Conservation (phyloP, 2,329 filamentous ascomycete species). For the Hirsutella minnesotensis region DNA sequence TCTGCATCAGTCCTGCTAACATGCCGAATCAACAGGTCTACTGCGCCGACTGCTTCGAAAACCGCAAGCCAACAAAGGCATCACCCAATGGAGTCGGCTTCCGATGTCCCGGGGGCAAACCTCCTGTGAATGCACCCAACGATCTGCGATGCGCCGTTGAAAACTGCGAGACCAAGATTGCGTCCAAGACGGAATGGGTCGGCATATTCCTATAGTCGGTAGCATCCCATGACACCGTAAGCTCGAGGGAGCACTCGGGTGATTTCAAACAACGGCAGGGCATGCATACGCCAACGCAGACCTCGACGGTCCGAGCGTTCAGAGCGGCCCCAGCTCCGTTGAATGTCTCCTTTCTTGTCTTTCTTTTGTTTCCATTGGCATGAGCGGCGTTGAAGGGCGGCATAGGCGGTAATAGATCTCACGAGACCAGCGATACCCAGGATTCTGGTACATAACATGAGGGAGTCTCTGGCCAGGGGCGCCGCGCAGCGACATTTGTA, state of each 20-base stretch:
- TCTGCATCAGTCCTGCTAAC: neutral
- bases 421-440: neutral
- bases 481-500: neutral
- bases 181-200: constrained; percentile 45
- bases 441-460: neutral
- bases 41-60: constrained; percentile 49
- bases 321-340: too few relatives aligned
- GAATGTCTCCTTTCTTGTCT: too few relatives aligned
- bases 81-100: constrained; percentile 25
- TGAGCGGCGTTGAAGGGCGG: neutral
- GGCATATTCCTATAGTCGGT: constrained; percentile 41
- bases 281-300: too few relatives aligned
- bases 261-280: too few relatives aligned
- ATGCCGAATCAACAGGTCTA: constrained; percentile 37
- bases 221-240: too few relatives aligned
- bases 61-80: constrained; percentile 30
- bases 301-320: too few relatives aligned
- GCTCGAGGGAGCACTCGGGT: too few relatives aligned
- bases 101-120: constrained; percentile 17
- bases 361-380: too few relatives aligned
- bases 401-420: neutral
- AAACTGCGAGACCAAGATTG: constrained; percentile 41
- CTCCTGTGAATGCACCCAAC: constrained; percentile 9
- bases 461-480: neutral
- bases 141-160: constrained; percentile 45